phyloP scores from a whole-genome alignment of 352 stramenopile genomes.

The Globisporangium iwayamae region DNA sequence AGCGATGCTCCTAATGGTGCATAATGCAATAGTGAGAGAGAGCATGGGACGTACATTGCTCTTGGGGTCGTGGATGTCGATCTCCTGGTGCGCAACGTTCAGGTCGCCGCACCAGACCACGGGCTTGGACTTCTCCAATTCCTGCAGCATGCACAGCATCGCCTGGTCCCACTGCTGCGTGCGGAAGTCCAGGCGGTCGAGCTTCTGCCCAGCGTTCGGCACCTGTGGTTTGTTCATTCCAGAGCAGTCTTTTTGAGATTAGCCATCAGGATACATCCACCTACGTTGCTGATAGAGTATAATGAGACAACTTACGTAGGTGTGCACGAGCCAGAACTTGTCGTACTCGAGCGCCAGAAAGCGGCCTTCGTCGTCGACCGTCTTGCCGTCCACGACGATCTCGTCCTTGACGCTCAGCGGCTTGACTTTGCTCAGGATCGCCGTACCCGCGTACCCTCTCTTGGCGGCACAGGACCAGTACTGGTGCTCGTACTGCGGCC shows the following conservation, averaged over 20 bases:
- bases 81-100: conserved; percentile 85
- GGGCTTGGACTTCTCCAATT: conserved; percentile 70
- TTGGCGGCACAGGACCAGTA: conserved; percentile 76
- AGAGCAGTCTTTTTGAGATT: too few species aligned
- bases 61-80: conserved; percentile 87
- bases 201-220: conserved; percentile 66
- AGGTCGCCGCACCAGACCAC: conserved; percentile 85
- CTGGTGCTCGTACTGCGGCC: conserved; percentile 73
- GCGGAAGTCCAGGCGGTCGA: conserved; percentile 70
- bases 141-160: conserved; percentile 63
- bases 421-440: conserved; percentile 69
- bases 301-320: conserved; percentile 37
- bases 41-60: conserved; percentile 38
- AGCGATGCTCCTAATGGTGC: background rate
- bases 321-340: conserved; percentile 83
- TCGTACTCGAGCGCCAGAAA: conserved; percentile 77
- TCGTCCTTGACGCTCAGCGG: conserved; percentile 67
- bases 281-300: background rate
- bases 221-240: conserved; percentile 21
- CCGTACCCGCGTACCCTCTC: conserved; percentile 78
- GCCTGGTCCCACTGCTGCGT: conserved; percentile 76
- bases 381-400: conserved; percentile 50
- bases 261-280: too few species aligned
- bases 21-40: background rate
- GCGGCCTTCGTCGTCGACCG: conserved; percentile 65